Conservation (phyloP, 2,329 filamentous ascomycete genomes). For the Mycogone perniciosa region DNA sequence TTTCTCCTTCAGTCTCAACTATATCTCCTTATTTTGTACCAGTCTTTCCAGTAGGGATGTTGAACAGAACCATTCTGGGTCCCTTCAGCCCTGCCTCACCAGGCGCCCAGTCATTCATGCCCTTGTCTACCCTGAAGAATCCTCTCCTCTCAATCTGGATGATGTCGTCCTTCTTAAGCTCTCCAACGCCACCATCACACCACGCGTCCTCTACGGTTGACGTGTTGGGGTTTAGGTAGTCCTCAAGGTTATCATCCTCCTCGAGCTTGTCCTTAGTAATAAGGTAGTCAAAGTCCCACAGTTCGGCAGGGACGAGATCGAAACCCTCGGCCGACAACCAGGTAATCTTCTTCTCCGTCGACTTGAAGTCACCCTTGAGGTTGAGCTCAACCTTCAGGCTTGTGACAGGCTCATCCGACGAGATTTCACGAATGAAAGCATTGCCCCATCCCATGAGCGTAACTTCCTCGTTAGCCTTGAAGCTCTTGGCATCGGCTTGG, state of each 20-base stretch:
- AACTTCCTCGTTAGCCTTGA: constrained; percentile 82
- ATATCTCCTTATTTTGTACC: constrained; percentile 13
- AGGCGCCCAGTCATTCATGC: constrained; percentile 42
- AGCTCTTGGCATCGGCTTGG: constrained; percentile 76
- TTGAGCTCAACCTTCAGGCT: constrained; percentile 78
- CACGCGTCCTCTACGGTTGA: constrained; percentile 67
- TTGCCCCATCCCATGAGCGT: constrained; percentile 98
- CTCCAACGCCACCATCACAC: constrained; percentile 73
- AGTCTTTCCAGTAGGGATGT: constrained; percentile 46
- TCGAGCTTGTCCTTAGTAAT: constrained; percentile 93
- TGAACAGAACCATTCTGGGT: constrained; percentile 48
- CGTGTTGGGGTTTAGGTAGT: constrained; percentile 72
- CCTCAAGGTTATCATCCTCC: constrained; percentile 78
- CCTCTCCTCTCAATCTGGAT: constrained; percentile 94
- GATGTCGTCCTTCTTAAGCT: constrained; percentile 80
- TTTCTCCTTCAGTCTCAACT: background rate
- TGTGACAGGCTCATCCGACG: constrained; percentile 54
- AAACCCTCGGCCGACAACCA: constrained; percentile 77
- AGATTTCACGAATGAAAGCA: constrained; percentile 66
- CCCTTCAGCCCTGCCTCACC: constrained; percentile 43
- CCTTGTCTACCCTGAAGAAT: constrained; percentile 80
- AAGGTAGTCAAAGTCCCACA: constrained; percentile 92
- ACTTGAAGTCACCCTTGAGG: constrained; percentile 86
- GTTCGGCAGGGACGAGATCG: constrained; percentile 71
- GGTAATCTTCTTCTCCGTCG: constrained; percentile 93